phyloP scores from a whole-genome alignment of 2,329 filamentous ascomycete genomes.

The Thelonectria discophora region DNA sequence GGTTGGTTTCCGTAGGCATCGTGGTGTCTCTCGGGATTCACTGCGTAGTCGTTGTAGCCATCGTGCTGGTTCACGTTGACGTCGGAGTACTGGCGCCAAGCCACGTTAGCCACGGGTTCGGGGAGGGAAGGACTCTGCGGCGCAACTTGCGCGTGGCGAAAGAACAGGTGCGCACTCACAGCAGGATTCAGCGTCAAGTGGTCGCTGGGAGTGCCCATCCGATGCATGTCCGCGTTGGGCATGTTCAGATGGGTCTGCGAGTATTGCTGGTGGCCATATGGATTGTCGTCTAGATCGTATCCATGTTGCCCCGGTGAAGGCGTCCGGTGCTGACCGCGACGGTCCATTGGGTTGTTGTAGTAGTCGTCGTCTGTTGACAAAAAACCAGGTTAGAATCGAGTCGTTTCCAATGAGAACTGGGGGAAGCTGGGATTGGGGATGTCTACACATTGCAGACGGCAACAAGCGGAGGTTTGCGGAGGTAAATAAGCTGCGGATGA shows the following conservation, averaged over 20 bases:
- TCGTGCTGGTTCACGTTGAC: slow-evolving; percentile 58
- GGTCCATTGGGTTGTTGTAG: slow-evolving; percentile 68
- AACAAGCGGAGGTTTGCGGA: slow-evolving; percentile 7
- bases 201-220: slow-evolving; percentile 72
- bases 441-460: background rate
- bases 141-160: background rate
- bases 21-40: slow-evolving; percentile 86
- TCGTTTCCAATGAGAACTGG: background rate
- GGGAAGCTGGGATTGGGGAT: slow-evolving; percentile 3
- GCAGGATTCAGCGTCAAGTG: slow-evolving; percentile 84
- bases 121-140: too few relatives aligned
- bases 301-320: slow-evolving; percentile 63
- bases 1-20: slow-evolving; percentile 87
- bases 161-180: slow-evolving; percentile 59
- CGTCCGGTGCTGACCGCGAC: slow-evolving; percentile 28
- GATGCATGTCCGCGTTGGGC: slow-evolving; percentile 43
- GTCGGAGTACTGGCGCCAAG: slow-evolving; percentile 57
- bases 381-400: slow-evolving; percentile 34
- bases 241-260: slow-evolving; percentile 42
- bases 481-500: slow-evolving; percentile 19
- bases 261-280: slow-evolving; percentile 61
- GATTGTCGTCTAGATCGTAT: slow-evolving; percentile 85
- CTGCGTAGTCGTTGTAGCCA: slow-evolving; percentile 71
- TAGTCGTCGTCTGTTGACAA: slow-evolving; percentile 63
- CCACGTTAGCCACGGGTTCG: slow-evolving; percentile 21